Conservation (phyloP, 352 stramenopile species). For the Pseudoperonospora humuli region DNA sequence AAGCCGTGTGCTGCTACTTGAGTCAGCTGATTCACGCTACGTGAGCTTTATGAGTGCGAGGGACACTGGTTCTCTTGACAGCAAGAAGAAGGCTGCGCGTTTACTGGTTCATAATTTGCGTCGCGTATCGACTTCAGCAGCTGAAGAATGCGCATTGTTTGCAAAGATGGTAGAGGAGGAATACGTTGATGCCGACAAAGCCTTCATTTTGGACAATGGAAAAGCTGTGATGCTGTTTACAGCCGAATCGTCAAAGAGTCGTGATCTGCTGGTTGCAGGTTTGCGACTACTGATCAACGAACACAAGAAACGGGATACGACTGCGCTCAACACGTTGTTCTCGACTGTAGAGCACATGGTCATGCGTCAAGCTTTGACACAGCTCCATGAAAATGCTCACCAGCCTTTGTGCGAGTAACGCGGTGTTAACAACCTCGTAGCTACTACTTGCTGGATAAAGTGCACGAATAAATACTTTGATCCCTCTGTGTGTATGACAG, state of each 20-base stretch:
- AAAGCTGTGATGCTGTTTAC: slow-evolving; percentile 57
- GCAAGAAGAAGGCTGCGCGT: slow-evolving; percentile 46
- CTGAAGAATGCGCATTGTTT: slow-evolving; percentile 24
- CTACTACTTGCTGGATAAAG: too few species aligned
- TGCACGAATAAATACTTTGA: too few species aligned
- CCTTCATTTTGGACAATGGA: slow-evolving; percentile 55
- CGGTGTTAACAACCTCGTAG: too few species aligned
- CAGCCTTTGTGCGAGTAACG: too few species aligned
- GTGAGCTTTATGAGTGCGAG: too few species aligned
- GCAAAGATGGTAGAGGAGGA: slow-evolving; percentile 23
- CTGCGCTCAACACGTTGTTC: slow-evolving; percentile 28
- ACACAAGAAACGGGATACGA: slow-evolving; percentile 42
- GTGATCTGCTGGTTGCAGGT: slow-evolving; percentile 58
- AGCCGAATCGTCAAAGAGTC: slow-evolving; percentile 52
- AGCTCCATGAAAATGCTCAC: too few species aligned
- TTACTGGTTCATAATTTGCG: slow-evolving; percentile 53
- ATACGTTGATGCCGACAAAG: slow-evolving; percentile 10
- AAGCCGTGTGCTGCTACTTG: slow-evolving; percentile 32
- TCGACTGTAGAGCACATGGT: slow-evolving; percentile 13
- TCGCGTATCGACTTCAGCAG: slow-evolving; percentile 27
- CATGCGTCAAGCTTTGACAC: too few species aligned
- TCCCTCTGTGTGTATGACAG: not conserved
- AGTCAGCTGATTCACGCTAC: slow-evolving; percentile 26
- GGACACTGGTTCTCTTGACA: too few species aligned
- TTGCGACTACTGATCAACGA: slow-evolving; percentile 53